Evolutionary conservation across 2,329 filamentous ascomycete species (phyloP).

Genomic region (Penicillium brevicompactum): DNA sequence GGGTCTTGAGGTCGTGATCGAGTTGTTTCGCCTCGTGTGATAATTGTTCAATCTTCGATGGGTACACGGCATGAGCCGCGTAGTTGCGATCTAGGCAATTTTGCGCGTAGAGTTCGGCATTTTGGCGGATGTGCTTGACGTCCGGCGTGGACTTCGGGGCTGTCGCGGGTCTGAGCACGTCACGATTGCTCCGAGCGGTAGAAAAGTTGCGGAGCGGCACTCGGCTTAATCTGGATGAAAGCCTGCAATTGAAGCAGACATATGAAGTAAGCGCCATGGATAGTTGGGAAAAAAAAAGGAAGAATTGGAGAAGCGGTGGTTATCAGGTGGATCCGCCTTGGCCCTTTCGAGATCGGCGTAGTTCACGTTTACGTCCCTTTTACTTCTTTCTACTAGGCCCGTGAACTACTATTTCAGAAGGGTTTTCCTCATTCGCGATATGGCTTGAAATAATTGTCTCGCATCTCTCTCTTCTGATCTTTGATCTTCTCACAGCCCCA

Average conservation of each 20-base stretch:
- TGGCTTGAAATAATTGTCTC: neutral
- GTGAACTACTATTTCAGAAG: too few relatives aligned
- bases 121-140: slow-evolving; percentile 86
- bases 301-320: slow-evolving; percentile 10
- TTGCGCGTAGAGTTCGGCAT: slow-evolving; percentile 75
- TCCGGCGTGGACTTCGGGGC: slow-evolving; percentile 80
- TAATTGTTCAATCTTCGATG: slow-evolving; percentile 54
- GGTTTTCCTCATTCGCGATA: too few relatives aligned
- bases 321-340: slow-evolving; percentile 15
- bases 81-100: slow-evolving; percentile 91
- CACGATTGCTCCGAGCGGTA: slow-evolving; percentile 20
- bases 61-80: slow-evolving; percentile 53
- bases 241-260: slow-evolving; percentile 38
- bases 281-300: slow-evolving; percentile 5
- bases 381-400: too few relatives aligned
- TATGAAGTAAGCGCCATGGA: slow-evolving; percentile 33
- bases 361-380: too few relatives aligned
- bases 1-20: slow-evolving; percentile 42
- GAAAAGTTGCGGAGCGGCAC: slow-evolving; percentile 24
- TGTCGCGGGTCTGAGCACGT: slow-evolving; percentile 60
- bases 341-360: slow-evolving; percentile 5
- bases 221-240: slow-evolving; percentile 15
- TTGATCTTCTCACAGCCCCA: slow-evolving; percentile 53
- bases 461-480: neutral
- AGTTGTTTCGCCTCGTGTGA: slow-evolving; percentile 41